These are phyloP conservation scores for Galium porrigens DNA, from an alignment of 305 asterid genomes.

Conservation along the genomic window DNA sequence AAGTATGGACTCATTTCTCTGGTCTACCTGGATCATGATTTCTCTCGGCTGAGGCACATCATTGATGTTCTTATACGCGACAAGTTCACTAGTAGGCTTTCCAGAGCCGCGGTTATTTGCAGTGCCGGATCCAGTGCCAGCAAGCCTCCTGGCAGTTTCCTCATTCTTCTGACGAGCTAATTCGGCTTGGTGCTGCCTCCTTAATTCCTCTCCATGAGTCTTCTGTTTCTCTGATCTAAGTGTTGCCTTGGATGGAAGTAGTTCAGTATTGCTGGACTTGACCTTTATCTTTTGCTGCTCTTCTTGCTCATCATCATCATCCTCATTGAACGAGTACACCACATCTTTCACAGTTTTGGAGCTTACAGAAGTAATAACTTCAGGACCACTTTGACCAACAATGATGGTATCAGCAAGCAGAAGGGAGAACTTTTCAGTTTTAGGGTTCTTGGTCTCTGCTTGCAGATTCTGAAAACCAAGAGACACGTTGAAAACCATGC, in stretches of 20 bases:
- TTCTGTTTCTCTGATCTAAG: conserved; percentile 62
- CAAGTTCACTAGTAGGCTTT: conserved; percentile 41
- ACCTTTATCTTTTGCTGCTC: conserved; percentile 21
- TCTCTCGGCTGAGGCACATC: conserved; percentile 55
- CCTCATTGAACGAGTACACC: conserved; percentile 34
- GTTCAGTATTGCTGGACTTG: conserved; percentile 11
- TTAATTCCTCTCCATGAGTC: conserved; percentile 43
- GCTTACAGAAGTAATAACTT: conserved; percentile 36
- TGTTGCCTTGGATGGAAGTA: conserved; percentile 40
- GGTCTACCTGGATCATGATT: conserved; percentile 64
- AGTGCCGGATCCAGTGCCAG: conserved; percentile 29
- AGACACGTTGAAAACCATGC: conserved; percentile 60
- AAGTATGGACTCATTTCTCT: conserved; percentile 57
- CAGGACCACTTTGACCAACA: conserved; percentile 26
- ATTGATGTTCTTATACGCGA: conserved; percentile 51
- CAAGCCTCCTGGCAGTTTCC: conserved; percentile 56
- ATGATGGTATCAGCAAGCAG: conserved; percentile 56
- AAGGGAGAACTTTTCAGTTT: conserved; percentile 37
- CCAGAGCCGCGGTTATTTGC: conserved; percentile 24
- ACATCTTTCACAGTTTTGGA: conserved; percentile 42
- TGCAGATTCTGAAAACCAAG: conserved; percentile 61
- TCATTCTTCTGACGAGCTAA: conserved; percentile 62
- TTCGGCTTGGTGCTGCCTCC: conserved; percentile 59
- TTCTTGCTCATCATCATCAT: conserved; percentile 43
- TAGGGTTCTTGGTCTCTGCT: conserved; percentile 28